Conservation (phyloP, 75 land plant species). For the Cryptomeria japonica region DNA sequence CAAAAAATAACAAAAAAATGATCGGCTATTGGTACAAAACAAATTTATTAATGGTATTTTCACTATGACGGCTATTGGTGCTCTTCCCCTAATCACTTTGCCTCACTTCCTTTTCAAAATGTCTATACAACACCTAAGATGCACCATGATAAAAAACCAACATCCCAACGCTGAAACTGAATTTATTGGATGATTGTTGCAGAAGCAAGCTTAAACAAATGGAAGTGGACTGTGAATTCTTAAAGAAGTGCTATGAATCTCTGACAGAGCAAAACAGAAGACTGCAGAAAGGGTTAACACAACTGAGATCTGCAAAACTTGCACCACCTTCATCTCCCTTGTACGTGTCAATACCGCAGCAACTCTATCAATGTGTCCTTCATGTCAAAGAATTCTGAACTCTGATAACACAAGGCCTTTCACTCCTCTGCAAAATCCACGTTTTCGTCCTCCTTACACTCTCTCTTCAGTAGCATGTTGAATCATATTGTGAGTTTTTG, state of each 20-base stretch:
- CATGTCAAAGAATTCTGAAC: constrained; percentile 56
- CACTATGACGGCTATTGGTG: too few relatives aligned
- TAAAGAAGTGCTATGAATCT: constrained; percentile 63
- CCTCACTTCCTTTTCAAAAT: too few relatives aligned
- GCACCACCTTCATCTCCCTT: constrained; percentile 21
- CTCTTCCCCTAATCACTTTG: too few relatives aligned
- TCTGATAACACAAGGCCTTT: neutral
- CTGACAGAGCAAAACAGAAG: constrained; percentile 65
- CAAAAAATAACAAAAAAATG: too few relatives aligned
- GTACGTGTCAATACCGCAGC: constrained; percentile 26
- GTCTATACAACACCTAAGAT: too few relatives aligned
- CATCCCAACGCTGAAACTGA: too few relatives aligned
- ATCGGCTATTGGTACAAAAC: too few relatives aligned
- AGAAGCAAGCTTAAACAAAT: constrained; percentile 74
- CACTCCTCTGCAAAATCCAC: neutral
- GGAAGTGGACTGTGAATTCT: constrained; percentile 73
- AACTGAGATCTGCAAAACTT: constrained; percentile 58
- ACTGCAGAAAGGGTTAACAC: constrained; percentile 64
- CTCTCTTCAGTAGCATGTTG: neutral
- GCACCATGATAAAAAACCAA: too few relatives aligned
- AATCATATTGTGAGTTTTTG: neutral
- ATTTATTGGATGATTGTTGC: neutral
- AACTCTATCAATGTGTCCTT: constrained; percentile 69
- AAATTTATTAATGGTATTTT: too few relatives aligned
- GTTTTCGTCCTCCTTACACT: neutral